Evolutionary conservation across 345 rosid species (phyloP).

Genomic region (Lumnitzera littorea): DNA sequence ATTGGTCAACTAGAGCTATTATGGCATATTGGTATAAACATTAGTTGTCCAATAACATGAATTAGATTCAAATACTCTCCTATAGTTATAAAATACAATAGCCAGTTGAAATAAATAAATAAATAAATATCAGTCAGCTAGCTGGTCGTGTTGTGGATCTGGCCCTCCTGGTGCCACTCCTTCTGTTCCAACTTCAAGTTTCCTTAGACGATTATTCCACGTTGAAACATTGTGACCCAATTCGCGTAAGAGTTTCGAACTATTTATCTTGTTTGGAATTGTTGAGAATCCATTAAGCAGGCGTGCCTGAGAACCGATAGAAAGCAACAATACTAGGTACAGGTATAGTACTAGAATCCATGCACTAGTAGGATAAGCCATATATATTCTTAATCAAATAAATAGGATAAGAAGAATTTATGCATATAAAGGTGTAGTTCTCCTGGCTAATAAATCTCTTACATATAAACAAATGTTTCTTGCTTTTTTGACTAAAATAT

Average conservation of each 20-base stretch:
- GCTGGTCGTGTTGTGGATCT: slow-evolving; percentile 27
- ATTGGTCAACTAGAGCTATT: too few relatives aligned
- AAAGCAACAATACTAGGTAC: slow-evolving; percentile 12
- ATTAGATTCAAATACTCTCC: too few relatives aligned
- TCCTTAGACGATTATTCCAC: slow-evolving; percentile 7
- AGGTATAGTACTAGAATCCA: neutral
- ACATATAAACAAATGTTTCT: too few relatives aligned
- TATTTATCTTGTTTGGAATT: neutral
- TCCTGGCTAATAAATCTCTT: too few relatives aligned
- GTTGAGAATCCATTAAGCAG: neutral
- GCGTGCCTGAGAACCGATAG: slow-evolving; percentile 10
- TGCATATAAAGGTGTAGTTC: too few relatives aligned
- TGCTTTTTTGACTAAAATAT: neutral
- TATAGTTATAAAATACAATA: too few relatives aligned
- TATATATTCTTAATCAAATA: neutral
- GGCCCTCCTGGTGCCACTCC: slow-evolving; percentile 41
- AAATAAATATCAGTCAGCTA: too few relatives aligned
- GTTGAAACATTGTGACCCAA: slow-evolving; percentile 14
- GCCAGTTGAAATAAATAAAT: neutral
- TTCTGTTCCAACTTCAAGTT: slow-evolving; percentile 4
- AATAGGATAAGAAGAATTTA: too few relatives aligned
- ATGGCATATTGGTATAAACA: too few relatives aligned
- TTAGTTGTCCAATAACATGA: too few relatives aligned
- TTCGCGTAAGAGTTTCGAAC: slow-evolving; percentile 6
- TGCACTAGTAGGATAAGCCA: slow-evolving; percentile 14